Percentiles rank a stretch among this genome's conserved stretches.
Evolutionary conservation across 2,329 filamentous ascomycete species (phyloP).

Genomic region (Pseudogymnoascus destructans): DNA sequence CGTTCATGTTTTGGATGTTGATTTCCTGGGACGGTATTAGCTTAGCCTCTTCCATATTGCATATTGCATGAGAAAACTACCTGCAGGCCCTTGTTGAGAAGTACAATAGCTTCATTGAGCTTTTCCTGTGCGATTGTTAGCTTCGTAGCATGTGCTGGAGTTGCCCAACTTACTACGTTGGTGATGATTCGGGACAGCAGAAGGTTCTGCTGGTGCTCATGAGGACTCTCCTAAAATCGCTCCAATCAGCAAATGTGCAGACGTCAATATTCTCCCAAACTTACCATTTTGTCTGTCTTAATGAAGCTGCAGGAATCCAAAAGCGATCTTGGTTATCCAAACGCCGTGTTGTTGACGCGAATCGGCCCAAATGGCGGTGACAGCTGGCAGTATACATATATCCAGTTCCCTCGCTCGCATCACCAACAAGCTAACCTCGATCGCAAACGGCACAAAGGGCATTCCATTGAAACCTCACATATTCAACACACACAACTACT

Average conservation of each 20-base stretch:
- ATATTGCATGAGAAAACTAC: slow-evolving; percentile 30
- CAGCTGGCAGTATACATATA: slow-evolving; percentile 9
- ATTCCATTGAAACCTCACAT: neutral
- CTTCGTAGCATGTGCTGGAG: neutral
- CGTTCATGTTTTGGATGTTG: slow-evolving; percentile 98
- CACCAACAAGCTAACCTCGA: neutral
- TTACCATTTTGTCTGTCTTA: slow-evolving; percentile 14
- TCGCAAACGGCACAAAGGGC: neutral
- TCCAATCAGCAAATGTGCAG: neutral
- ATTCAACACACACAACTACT: neutral
- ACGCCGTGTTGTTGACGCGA: slow-evolving; percentile 14
- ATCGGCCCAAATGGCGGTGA: slow-evolving; percentile 10
- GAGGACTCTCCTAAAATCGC: slow-evolving; percentile 67
- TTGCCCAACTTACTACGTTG: slow-evolving; percentile 63
- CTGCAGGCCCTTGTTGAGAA: slow-evolving; percentile 85
- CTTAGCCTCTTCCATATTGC: neutral
- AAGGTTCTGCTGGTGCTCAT: slow-evolving; percentile 93
- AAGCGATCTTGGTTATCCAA: neutral
- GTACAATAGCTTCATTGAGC: slow-evolving; percentile 83
- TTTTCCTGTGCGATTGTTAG: slow-evolving; percentile 56
- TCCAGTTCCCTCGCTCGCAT: neutral
- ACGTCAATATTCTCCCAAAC: neutral
- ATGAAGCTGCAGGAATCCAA: neutral
- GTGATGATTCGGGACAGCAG: slow-evolving; percentile 90
- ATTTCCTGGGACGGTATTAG: slow-evolving; percentile 53